These are phyloP conservation scores for Ambrosia trifida DNA, from an alignment of 129 eudicot genomes.

Conservation along the genomic window DNA sequence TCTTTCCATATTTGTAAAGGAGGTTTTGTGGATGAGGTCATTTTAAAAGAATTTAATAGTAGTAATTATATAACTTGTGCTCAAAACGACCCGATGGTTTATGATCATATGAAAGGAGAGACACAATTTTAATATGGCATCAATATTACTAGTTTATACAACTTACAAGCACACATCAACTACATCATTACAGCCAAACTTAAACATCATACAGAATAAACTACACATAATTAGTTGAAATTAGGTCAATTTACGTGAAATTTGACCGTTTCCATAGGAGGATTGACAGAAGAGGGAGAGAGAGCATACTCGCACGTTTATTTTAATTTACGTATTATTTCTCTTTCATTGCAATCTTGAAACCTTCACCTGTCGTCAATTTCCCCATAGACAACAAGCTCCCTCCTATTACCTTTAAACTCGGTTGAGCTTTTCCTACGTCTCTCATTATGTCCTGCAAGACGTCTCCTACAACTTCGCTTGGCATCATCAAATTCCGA, in stretches of 20 bases:
- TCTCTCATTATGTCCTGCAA: constrained; percentile 71
- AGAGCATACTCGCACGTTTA: constrained; percentile 25
- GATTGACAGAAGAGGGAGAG: constrained; percentile 44
- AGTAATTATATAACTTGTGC: too few species aligned
- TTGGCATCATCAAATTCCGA: constrained; percentile 72
- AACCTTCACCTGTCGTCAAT: constrained; percentile 40
- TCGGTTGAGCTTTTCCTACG: constrained; percentile 56
- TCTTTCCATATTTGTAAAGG: too few species aligned
- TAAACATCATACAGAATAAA: constrained; percentile 10
- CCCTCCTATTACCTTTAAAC: constrained; percentile 39
- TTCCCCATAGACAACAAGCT: constrained; percentile 33
- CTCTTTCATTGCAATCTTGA: constrained; percentile 27
- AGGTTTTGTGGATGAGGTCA: too few species aligned
- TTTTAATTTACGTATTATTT: constrained; percentile 30
- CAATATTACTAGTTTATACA: background rate
- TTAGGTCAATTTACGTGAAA: constrained; percentile 9
- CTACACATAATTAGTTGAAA: constrained; percentile 4
- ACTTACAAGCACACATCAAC: constrained; percentile 11
- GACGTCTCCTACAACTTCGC: constrained; percentile 70
- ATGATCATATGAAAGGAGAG: background rate
- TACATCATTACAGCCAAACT: constrained; percentile 8
- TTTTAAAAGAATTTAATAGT: too few species aligned
- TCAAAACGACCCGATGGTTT: too few species aligned
- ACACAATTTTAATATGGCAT: background rate
- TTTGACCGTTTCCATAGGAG: background rate